Percentiles rank a stretch among this genome's conserved stretches.
phyloP scores from a whole-genome alignment of 495 filamentous ascomycete genomes.

The Hypoxylon fuscum region DNA sequence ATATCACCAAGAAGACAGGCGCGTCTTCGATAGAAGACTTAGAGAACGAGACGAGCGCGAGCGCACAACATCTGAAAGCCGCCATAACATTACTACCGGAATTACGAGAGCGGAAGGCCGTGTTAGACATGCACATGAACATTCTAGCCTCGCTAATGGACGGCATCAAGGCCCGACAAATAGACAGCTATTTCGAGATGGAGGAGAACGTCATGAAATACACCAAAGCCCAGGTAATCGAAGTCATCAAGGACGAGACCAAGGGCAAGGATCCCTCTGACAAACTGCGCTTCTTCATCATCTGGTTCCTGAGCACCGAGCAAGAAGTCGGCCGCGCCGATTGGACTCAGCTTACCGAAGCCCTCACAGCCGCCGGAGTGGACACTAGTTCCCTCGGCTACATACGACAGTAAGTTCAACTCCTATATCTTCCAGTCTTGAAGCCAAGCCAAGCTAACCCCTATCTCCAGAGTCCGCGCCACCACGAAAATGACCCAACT shows the following conservation, averaged over 20 bases:
- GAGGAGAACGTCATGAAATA: slow-evolving; percentile 96
- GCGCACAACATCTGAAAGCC: slow-evolving; percentile 92
- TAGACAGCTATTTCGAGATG: slow-evolving; percentile 96
- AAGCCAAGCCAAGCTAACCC: slow-evolving; percentile 41
- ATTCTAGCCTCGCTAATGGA: slow-evolving; percentile 86
- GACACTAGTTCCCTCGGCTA: slow-evolving; percentile 82
- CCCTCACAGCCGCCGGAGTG: slow-evolving; percentile 76
- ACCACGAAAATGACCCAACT: slow-evolving; percentile 99
- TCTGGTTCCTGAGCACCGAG: slow-evolving; percentile 97
- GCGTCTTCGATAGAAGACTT: slow-evolving; percentile 93
- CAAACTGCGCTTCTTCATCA: slow-evolving; percentile 92
- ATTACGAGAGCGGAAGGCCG: slow-evolving; percentile 87
- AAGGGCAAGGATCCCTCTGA: slow-evolving; percentile 88
- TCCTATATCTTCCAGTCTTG: background rate
- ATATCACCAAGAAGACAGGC: slow-evolving; percentile 94
- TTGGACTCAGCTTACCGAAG: slow-evolving; percentile 88
- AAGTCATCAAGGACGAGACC: slow-evolving; percentile 79
- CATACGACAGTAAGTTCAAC: slow-evolving; percentile 74
- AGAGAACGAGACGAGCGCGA: slow-evolving; percentile 85
- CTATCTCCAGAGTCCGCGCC: slow-evolving; percentile 76
- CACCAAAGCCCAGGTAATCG: slow-evolving; percentile 87
- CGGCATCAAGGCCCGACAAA: slow-evolving; percentile 91
- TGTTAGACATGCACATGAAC: slow-evolving; percentile 99
- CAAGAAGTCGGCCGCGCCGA: slow-evolving; percentile 83
- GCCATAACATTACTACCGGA: slow-evolving; percentile 94